phyloP scores from a whole-genome alignment of 805 yeast genomes.

The Hanseniaspora hatyaiensis region DNA sequence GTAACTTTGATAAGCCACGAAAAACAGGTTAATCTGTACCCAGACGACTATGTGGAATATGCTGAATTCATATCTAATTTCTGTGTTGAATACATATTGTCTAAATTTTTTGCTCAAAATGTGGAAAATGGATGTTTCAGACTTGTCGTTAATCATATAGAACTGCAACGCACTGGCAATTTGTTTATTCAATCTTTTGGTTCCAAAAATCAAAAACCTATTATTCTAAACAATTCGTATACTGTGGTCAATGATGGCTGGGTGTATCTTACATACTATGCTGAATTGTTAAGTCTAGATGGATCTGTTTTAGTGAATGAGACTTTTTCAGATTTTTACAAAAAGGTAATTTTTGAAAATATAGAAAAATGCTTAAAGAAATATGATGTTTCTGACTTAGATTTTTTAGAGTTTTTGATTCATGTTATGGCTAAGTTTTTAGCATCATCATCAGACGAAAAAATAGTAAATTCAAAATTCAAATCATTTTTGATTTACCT shows the following conservation, averaged over 20 bases:
- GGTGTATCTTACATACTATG: not conserved
- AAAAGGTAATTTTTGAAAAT: not conserved
- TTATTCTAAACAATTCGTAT: not conserved
- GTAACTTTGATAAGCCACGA: not conserved
- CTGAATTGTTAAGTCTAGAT: conserved; percentile 1
- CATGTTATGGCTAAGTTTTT: not conserved
- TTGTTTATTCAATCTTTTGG: not conserved
- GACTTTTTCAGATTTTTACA: not conserved
- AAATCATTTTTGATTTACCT: not conserved
- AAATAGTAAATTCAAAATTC: not conserved
- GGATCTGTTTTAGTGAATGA: not conserved
- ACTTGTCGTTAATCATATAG: too few relatives aligned
- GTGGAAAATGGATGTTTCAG: not conserved
- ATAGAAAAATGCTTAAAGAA: not conserved
- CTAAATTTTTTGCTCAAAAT: too few relatives aligned
- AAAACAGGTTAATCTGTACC: not conserved
- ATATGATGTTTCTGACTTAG: not conserved
- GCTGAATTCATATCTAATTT: conserved; percentile 2
- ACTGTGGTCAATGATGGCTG: not conserved
- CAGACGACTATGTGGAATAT: conserved; percentile 8
- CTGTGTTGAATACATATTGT: conserved; percentile 2
- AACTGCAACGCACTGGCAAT: too few relatives aligned
- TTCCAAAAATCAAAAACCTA: not conserved
- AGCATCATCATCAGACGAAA: not conserved
- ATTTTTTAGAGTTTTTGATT: conserved; percentile 1